phyloP scores from a whole-genome alignment of 345 rosid genomes.

The Raphanus raphanistrum region DNA sequence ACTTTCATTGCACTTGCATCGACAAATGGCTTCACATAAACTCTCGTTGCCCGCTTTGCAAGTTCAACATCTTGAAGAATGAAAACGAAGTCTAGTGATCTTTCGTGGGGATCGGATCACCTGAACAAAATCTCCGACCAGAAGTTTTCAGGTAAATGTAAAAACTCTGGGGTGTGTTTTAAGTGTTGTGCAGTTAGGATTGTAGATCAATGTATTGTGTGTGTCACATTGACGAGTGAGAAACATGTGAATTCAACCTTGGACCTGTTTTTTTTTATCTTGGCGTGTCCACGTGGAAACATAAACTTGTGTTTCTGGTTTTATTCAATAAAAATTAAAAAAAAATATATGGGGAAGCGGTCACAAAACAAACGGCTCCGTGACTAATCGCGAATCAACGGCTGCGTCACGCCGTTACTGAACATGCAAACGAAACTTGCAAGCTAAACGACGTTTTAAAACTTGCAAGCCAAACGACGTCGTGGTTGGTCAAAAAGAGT shows the following conservation, averaged over 20 bases:
- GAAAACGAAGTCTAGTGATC: slow-evolving; percentile 60
- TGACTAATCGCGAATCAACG: neutral
- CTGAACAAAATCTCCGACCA: neutral
- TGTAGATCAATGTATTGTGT: slow-evolving; percentile 2
- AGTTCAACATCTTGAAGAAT: slow-evolving; percentile 81
- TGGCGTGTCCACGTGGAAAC: slow-evolving; percentile 6
- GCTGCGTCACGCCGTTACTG: neutral
- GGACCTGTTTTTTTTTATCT: neutral
- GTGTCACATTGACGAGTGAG: neutral
- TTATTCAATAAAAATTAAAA: neutral
- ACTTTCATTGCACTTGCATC: slow-evolving; percentile 85
- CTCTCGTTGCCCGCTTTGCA: slow-evolving; percentile 95
- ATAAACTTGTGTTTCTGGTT: neutral
- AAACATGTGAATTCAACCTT: slow-evolving; percentile 7
- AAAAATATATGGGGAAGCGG: neutral
- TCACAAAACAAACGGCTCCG: neutral
- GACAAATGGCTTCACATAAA: slow-evolving; percentile 93
- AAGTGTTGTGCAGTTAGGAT: slow-evolving; percentile 22
- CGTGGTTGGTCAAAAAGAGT: neutral
- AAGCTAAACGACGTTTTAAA: neutral
- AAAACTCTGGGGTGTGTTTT: slow-evolving; percentile 18
- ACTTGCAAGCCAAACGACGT: neutral
- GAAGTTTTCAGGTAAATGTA: slow-evolving; percentile 21
- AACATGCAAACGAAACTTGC: neutral
- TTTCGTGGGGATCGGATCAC: neutral